Evolutionary conservation across 768 basidiomycete genomes (phyloP).

Genomic region (Leccinum truebloodii): DNA sequence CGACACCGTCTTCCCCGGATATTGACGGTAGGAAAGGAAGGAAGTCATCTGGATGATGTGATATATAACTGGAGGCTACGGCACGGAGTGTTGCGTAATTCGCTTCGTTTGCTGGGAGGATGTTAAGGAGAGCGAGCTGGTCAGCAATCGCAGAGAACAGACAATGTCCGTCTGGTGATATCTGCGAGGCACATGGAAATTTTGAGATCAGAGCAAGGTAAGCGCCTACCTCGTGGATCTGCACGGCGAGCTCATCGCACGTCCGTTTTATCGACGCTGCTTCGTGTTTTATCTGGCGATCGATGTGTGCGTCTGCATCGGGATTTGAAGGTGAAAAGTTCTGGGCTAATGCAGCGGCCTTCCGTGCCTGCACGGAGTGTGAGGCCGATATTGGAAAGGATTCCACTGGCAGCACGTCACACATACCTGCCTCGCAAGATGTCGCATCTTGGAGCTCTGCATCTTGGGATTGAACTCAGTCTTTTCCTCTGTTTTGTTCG

Average conservation of each 20-base stretch:
- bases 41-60: conserved; percentile 83
- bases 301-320: conserved; percentile 56
- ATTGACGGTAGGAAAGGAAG: conserved; percentile 86
- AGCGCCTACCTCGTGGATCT: conserved; percentile 60
- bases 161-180: conserved; percentile 95
- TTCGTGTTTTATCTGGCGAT: conserved; percentile 69
- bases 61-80: conserved; percentile 81
- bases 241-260: conserved; percentile 65
- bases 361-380: conserved; percentile 56
- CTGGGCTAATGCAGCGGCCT: conserved; percentile 64
- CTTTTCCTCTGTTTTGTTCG: conserved; percentile 23
- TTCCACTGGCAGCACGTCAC: background rate
- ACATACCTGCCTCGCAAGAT: conserved; percentile 70
- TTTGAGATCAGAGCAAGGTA: background rate
- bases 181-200: conserved; percentile 47
- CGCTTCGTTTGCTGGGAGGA: conserved; percentile 59
- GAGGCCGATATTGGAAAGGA: background rate
- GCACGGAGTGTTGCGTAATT: conserved; percentile 61
- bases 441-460: conserved; percentile 61
- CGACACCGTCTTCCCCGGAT: conserved; percentile 67
- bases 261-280: conserved; percentile 60
- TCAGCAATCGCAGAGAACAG: conserved; percentile 94
- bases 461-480: conserved; percentile 37
- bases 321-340: conserved; percentile 52
- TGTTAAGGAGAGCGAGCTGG: conserved; percentile 75